Evolutionary conservation across 2,329 filamentous ascomycete species (phyloP).

Genomic region (Fusarium solani-melongenae): DNA sequence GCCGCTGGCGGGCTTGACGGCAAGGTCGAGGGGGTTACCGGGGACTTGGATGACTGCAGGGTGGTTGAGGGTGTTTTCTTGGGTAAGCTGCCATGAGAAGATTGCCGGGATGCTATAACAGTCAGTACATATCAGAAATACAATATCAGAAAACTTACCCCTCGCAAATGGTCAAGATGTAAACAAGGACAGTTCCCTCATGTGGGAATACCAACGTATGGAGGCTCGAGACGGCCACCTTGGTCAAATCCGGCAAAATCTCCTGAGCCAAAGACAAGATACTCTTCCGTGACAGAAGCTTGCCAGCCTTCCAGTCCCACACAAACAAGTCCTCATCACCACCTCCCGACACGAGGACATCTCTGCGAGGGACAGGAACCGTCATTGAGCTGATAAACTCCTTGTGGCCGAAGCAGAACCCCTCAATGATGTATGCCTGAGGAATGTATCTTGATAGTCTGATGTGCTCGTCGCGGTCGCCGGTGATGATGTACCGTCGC

Average conservation of each 20-base stretch:
- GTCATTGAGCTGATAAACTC: constrained; percentile 85
- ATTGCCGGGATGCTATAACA: constrained; percentile 67
- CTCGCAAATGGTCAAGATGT: constrained; percentile 66
- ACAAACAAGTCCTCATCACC: constrained; percentile 82
- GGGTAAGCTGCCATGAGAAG: constrained; percentile 69
- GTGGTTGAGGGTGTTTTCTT: constrained; percentile 61
- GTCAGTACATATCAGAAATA: constrained; percentile 27
- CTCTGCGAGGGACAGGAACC: constrained; percentile 64
- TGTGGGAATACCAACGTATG: constrained; percentile 49
- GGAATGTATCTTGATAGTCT: constrained; percentile 84
- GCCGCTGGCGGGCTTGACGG: constrained; percentile 40
- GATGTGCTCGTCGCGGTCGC: constrained; percentile 78
- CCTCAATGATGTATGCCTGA: constrained; percentile 89
- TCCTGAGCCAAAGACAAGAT: constrained; percentile 58
- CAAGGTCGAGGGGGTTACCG: constrained; percentile 73
- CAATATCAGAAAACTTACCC: constrained; percentile 57
- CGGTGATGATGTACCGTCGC: constrained; percentile 64
- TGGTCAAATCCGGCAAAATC: constrained; percentile 49
- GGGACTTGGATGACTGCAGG: constrained; percentile 62
- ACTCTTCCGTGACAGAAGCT: constrained; percentile 64
- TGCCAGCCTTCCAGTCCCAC: constrained; percentile 80
- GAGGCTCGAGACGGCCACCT: constrained; percentile 61
- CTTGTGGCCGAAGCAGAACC: constrained; percentile 87
- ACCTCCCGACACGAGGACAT: constrained; percentile 85
- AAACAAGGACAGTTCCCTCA: constrained; percentile 42